Percentiles rank a stretch among this genome's conserved stretches.
Conservation (phyloP, 495 filamentous ascomycete genomes). For the Viridothelium virens region DNA sequence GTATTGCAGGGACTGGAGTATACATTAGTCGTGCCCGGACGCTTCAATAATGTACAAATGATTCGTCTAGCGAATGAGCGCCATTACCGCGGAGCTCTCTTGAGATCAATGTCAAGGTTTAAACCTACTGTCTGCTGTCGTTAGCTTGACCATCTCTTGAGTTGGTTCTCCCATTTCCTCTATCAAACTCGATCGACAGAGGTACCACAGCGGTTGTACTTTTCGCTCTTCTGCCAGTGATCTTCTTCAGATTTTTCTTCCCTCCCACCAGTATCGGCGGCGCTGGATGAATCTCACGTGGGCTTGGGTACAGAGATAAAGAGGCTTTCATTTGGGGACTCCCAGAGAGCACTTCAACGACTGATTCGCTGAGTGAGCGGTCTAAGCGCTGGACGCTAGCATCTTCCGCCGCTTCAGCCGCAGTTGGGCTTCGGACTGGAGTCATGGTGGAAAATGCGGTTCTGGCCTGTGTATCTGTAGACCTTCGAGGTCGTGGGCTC, state of each 20-base stretch:
- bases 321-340: not conserved
- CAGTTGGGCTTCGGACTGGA: not conserved
- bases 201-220: not conserved
- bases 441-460: not conserved
- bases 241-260: not conserved
- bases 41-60: no score
- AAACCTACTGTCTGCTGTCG: not conserved
- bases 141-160: not conserved
- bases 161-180: not conserved
- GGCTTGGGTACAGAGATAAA: not conserved
- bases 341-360: not conserved
- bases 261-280: not conserved
- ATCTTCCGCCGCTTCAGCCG: not conserved
- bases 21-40: no score
- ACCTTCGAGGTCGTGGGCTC: not conserved
- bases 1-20: no score
- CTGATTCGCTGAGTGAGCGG: constrained; percentile 5
- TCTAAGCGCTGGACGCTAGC: not conserved
- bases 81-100: no score
- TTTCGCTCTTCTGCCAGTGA: constrained; percentile 1
- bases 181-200: not conserved
- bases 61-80: no score
- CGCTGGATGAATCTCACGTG: not conserved
- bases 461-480: not conserved
- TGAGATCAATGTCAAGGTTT: no score